These are phyloP conservation scores for Saccharomyces uvarum DNA, from an alignment of 1,139 yeast genomes.

Conservation along the genomic window DNA sequence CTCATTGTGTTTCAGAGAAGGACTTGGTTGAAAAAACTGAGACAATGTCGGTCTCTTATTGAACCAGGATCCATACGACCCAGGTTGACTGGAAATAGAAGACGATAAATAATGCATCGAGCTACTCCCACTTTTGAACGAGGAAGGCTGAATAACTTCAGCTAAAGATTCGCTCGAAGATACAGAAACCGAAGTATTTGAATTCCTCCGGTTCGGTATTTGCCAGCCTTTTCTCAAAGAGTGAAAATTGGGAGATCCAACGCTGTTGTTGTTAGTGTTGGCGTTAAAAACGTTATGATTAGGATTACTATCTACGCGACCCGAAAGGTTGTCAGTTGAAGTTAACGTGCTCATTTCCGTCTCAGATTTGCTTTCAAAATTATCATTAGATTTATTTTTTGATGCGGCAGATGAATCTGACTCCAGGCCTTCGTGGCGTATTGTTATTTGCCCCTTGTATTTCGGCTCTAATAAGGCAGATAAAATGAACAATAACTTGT, in stretches of 20 bases:
- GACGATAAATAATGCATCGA: conserved; percentile 29
- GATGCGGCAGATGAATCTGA: neutral
- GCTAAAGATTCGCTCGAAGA: conserved; percentile 27
- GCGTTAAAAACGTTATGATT: neutral
- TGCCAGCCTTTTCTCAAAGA: conserved; percentile 26
- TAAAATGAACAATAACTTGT: conserved; percentile 47
- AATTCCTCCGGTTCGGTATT: conserved; percentile 23
- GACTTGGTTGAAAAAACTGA: conserved; percentile 21
- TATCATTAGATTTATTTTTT: neutral
- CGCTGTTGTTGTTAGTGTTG: neutral
- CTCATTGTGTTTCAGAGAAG: conserved; percentile 19
- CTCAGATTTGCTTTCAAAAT: neutral
- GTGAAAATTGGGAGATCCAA: neutral
- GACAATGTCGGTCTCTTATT: conserved; percentile 22
- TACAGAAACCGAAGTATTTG: conserved; percentile 20
- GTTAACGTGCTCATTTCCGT: neutral
- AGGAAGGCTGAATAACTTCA: conserved; percentile 31
- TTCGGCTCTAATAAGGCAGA: conserved; percentile 38
- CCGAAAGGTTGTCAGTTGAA: neutral
- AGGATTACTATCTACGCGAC: neutral
- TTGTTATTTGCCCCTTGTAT: conserved; percentile 13
- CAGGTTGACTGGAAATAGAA: conserved; percentile 28
- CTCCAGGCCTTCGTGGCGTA: conserved; percentile 2
- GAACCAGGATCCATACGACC: conserved; percentile 33
- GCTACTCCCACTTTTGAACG: conserved; percentile 27